Conservation (phyloP, 257 asterid genomes). For the Solanum boliviense region DNA sequence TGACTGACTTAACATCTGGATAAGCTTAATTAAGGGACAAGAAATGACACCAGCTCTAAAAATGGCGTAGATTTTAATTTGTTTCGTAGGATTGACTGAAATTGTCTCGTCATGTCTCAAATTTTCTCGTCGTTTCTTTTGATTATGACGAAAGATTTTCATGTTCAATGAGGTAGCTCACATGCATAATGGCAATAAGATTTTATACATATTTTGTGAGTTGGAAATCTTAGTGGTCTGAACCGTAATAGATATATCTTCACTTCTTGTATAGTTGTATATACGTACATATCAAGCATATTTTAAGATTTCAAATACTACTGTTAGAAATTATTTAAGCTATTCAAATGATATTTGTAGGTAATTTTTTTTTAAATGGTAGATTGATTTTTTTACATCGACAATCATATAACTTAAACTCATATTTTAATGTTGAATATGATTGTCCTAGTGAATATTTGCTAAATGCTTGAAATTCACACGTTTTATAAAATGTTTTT, state of each 20-base stretch:
- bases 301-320: background rate
- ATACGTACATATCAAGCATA: background rate
- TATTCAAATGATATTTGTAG: background rate
- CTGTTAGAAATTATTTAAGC: background rate
- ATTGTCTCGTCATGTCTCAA: background rate
- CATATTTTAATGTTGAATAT: background rate
- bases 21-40: conserved; percentile 1
- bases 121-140: background rate
- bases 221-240: background rate
- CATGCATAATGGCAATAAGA: background rate
- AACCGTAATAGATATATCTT: background rate
- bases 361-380: background rate
- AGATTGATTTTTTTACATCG: background rate
- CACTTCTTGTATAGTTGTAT: background rate
- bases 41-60: conserved; percentile 10
- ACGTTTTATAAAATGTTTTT: background rate
- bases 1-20: conserved; percentile 6
- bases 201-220: background rate
- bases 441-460: background rate
- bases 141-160: background rate
- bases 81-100: background rate
- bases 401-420: background rate
- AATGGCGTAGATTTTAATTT: background rate
- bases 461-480: background rate
- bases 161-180: background rate